A percentile compares a stretch with the other conserved stretches of the same genome.
phyloP scores from a whole-genome alignment of 1,284 basidiomycete genomes.

The Tausonia pullulans region DNA sequence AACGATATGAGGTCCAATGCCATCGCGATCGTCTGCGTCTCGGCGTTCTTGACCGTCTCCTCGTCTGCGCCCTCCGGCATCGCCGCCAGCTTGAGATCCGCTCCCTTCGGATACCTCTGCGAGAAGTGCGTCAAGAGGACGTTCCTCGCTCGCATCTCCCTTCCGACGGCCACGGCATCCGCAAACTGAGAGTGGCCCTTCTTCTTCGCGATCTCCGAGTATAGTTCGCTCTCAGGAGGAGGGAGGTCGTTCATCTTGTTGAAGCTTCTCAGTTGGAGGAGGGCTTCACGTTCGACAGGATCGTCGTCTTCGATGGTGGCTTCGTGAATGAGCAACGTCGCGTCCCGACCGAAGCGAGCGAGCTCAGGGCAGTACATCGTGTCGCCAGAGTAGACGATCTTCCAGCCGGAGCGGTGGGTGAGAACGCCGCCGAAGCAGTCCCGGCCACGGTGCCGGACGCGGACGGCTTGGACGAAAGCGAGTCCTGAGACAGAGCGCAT shows the following conservation, averaged over 20 bases:
- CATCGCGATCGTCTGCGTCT: slow-evolving; percentile 46
- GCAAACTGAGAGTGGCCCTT: slow-evolving; percentile 86
- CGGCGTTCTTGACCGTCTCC: slow-evolving; percentile 7
- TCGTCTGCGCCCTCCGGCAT: slow-evolving; percentile 12
- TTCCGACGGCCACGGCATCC: slow-evolving; percentile 69
- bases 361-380: slow-evolving; percentile 66
- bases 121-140: slow-evolving; percentile 90
- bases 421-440: slow-evolving; percentile 58
- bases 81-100: slow-evolving; percentile 33
- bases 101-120: slow-evolving; percentile 81
- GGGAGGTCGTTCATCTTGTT: not conserved
- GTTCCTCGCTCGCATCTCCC: slow-evolving; percentile 64
- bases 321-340: slow-evolving; percentile 84
- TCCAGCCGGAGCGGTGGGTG: slow-evolving; percentile 62
- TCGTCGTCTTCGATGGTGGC: slow-evolving; percentile 76
- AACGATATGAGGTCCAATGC: slow-evolving; percentile 73
- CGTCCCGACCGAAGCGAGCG: slow-evolving; percentile 51
- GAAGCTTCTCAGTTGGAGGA: slow-evolving; percentile 24
- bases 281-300: slow-evolving; percentile 50
- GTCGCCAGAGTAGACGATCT: slow-evolving; percentile 76
- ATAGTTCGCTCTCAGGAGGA: not conserved
- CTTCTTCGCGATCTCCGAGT: slow-evolving; percentile 45
- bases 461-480: slow-evolving; percentile 47
- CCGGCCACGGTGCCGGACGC: slow-evolving; percentile 58
- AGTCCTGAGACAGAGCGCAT: not conserved